Percentiles rank a stretch among this genome's conserved stretches.
Evolutionary conservation across 331 rosid species (phyloP).

Genomic region (Saraca asoca): DNA sequence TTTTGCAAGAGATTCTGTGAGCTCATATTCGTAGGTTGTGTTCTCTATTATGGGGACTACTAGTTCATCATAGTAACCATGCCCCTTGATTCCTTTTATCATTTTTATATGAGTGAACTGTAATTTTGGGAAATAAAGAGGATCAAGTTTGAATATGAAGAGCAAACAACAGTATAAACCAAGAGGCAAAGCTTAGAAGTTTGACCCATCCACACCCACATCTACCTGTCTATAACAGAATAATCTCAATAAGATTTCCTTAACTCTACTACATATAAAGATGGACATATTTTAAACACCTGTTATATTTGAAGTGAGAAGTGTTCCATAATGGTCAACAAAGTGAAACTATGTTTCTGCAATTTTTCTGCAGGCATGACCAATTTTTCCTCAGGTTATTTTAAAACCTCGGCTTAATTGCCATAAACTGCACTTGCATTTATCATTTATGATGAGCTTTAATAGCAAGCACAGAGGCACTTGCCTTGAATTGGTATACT

Average conservation of each 20-base stretch:
- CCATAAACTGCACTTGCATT: too few relatives aligned
- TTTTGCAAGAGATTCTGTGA: slow-evolving; percentile 87
- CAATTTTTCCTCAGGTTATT: too few relatives aligned
- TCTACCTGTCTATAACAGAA: slow-evolving; percentile 80
- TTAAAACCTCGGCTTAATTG: too few relatives aligned
- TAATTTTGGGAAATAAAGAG: slow-evolving; percentile 38
- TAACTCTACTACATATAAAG: slow-evolving; percentile 79
- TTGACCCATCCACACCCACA: not conserved
- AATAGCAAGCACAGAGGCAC: too few relatives aligned
- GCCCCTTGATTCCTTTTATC: slow-evolving; percentile 98
- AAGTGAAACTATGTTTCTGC: too few relatives aligned
- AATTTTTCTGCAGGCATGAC: too few relatives aligned
- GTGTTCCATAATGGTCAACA: not conserved
- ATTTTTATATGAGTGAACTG: slow-evolving; percentile 99
- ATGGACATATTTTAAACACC: slow-evolving; percentile 84
- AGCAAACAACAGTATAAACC: slow-evolving; percentile 10
- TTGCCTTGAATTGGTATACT: too few relatives aligned
- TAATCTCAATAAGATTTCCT: slow-evolving; percentile 88
- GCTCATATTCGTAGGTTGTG: slow-evolving; percentile 85
- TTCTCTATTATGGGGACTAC: slow-evolving; percentile 94
- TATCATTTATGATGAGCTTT: too few relatives aligned
- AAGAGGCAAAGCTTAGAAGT: slow-evolving; percentile 16
- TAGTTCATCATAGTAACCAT: slow-evolving; percentile 96
- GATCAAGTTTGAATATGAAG: slow-evolving; percentile 4
- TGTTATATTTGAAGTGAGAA: slow-evolving; percentile 37